Conservation (phyloP, 176 grass and related monocot genomes). For the Cenchrus fungigraminus region DNA sequence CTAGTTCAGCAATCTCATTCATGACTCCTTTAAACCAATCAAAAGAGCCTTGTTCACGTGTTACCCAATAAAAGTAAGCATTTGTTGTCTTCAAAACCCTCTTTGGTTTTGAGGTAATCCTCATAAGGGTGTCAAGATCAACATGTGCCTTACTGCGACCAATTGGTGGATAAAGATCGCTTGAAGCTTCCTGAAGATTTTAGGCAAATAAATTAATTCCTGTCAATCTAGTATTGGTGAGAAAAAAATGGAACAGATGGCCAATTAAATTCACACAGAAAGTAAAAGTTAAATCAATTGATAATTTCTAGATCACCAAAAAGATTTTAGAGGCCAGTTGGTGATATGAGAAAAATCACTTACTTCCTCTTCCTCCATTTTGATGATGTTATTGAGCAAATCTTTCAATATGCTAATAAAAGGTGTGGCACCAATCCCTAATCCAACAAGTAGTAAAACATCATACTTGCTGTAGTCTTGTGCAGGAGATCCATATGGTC, state of each 20-base stretch:
- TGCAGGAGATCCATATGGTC: conserved; percentile 89
- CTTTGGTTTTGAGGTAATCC: conserved; percentile 71
- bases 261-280: conserved; percentile 30
- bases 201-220: conserved; percentile 13
- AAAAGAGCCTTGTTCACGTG: conserved; percentile 86
- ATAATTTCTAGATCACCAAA: neutral
- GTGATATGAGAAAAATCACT: conserved; percentile 26
- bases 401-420: conserved; percentile 95
- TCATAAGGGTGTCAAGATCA: conserved; percentile 72
- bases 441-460: conserved; percentile 83
- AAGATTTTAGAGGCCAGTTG: neutral
- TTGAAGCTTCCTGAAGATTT: conserved; percentile 60
- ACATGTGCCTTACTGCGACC: conserved; percentile 58
- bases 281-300: neutral
- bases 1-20: conserved; percentile 85
- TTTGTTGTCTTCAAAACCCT: conserved; percentile 76
- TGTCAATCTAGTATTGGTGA: neutral
- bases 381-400: conserved; percentile 76
- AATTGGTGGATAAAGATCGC: conserved; percentile 62
- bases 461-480: conserved; percentile 97
- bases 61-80: conserved; percentile 93
- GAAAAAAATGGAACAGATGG: conserved; percentile 4
- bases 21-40: conserved; percentile 94
- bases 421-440: conserved; percentile 93
- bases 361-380: conserved; percentile 82